A percentile compares a stretch with the other conserved stretches of the same genome.
Conservation (phyloP, 768 basidiomycete genomes). For the Tremella fuciformis region DNA sequence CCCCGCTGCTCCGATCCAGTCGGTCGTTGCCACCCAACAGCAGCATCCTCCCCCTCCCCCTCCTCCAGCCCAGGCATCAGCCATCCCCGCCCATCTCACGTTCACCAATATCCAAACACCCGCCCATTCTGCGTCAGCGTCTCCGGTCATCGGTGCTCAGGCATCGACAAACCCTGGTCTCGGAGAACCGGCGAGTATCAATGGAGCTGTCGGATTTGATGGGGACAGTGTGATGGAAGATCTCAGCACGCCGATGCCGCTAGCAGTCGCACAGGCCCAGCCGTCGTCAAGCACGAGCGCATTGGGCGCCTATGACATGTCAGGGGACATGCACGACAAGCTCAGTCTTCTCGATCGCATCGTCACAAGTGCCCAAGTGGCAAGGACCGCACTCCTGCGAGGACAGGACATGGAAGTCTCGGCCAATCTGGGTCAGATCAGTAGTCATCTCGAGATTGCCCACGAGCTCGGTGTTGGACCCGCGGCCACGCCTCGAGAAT, state of each 20-base stretch:
- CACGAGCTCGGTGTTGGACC: conserved; percentile 40
- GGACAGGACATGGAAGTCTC: conserved; percentile 43
- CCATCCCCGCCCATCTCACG: conserved; percentile 39
- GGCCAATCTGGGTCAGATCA: conserved; percentile 45
- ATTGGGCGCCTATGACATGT: conserved; percentile 30
- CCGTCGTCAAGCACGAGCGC: conserved; percentile 8
- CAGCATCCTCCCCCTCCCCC: not conserved
- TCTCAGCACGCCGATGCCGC: conserved; percentile 32
- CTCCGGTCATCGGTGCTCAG: conserved; percentile 24
- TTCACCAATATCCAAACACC: conserved; percentile 33
- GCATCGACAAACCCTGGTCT: conserved; percentile 4
- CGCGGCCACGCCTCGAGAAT: conserved; percentile 27
- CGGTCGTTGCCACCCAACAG: not conserved
- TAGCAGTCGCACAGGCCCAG: conserved; percentile 1
- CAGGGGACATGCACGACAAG: conserved; percentile 45
- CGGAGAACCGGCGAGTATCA: conserved; percentile 7
- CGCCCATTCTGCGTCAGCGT: conserved; percentile 24
- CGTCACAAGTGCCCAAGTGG: conserved; percentile 40
- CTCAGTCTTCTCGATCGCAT: conserved; percentile 45
- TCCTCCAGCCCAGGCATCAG: conserved; percentile 9
- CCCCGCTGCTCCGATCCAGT: not conserved
- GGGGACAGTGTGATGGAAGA: conserved; percentile 37
- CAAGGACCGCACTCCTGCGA: conserved; percentile 42
- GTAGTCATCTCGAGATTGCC: conserved; percentile 44
- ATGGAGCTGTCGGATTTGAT: not conserved